phyloP scores from a whole-genome alignment of 2,329 filamentous ascomycete genomes.

The Colletotrichum neosansevieriae region DNA sequence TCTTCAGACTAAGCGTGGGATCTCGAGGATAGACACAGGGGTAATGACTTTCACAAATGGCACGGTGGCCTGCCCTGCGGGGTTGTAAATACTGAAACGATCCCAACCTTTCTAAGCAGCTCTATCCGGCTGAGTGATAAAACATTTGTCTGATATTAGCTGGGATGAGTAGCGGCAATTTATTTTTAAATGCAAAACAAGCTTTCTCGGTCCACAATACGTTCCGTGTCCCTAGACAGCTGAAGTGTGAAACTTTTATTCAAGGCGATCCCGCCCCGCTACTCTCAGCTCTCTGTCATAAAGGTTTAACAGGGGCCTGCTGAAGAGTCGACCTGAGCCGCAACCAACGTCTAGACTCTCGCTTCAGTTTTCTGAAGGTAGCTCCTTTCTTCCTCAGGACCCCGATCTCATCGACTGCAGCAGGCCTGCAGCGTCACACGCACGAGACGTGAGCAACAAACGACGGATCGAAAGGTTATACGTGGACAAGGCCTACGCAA shows the following conservation, averaged over 20 bases:
- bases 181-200: conserved; percentile 29
- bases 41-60: background rate
- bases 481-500: background rate
- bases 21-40: background rate
- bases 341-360: background rate
- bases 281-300: background rate
- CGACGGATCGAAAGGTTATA: background rate
- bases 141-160: background rate
- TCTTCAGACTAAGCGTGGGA: background rate
- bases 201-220: conserved; percentile 18
- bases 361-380: background rate
- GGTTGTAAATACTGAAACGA: conserved; percentile 1
- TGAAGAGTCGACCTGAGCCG: background rate
- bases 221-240: conserved; percentile 13
- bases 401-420: background rate
- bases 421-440: background rate
- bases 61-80: background rate
- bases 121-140: background rate
- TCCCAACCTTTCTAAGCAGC: background rate
- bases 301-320: background rate
- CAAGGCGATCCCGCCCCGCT: background rate
- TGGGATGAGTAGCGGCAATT: conserved; percentile 25
- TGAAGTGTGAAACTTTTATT: conserved; percentile 17
- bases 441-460: background rate
- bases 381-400: background rate